Conservation (phyloP, 441 rosid genomes). For the Kokia cookei region DNA sequence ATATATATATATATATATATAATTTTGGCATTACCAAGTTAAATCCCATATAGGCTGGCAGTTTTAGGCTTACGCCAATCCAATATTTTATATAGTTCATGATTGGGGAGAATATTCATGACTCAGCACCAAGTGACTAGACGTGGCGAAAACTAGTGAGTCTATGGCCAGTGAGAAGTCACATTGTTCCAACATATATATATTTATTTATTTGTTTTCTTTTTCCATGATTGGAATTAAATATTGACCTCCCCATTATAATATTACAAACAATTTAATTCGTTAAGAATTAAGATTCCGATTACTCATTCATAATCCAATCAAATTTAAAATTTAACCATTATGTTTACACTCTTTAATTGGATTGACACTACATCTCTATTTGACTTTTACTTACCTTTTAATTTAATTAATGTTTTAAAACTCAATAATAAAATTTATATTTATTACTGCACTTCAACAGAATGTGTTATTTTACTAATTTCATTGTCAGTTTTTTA, state of each 20-base stretch:
- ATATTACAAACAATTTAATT: not conserved
- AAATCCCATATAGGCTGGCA: not conserved
- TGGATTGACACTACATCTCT: not conserved
- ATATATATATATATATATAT: no score
- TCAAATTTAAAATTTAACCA: no score
- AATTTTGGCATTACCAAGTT: not conserved
- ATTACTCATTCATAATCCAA: no score
- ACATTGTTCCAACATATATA: not conserved
- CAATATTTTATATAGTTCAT: not conserved
- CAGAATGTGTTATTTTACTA: not conserved
- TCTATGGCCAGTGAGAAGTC: not conserved
- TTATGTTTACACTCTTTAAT: no score
- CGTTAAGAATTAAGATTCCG: no score
- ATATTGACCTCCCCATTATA: not conserved
- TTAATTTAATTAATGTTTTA: not conserved
- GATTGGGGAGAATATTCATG: not conserved
- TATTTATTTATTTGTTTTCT: not conserved
- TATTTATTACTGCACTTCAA: not conserved
- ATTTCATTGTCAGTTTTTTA: not conserved
- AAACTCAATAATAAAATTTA: not conserved
- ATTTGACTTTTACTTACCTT: not conserved
- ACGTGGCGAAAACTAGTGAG: not conserved
- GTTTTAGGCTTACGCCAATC: not conserved
- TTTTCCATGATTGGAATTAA: slow-evolving; percentile 1
- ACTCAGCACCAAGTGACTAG: not conserved